A percentile compares a stretch with the other conserved stretches of the same genome.
phyloP scores from a whole-genome alignment of 1,284 basidiomycete species.

The Gomphus bonarii region DNA sequence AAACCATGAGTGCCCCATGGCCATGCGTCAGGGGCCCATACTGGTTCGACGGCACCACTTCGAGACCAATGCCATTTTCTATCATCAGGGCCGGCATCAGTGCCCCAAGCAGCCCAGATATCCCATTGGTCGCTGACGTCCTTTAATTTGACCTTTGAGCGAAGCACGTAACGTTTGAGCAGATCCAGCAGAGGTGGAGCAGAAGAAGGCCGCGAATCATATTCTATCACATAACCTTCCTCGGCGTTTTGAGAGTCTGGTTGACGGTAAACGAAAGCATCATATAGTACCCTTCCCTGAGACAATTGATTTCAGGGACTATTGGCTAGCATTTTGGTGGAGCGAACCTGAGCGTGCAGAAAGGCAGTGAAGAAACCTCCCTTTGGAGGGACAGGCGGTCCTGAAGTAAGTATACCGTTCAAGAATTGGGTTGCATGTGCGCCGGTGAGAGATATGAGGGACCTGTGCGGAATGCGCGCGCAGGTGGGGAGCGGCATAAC shows the following conservation, averaged over 20 bases:
- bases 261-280: conserved; percentile 75
- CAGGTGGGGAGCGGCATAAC: conserved; percentile 42
- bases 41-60: conserved; percentile 61
- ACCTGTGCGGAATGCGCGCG: conserved; percentile 52
- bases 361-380: conserved; percentile 71
- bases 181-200: conserved; percentile 50
- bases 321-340: not conserved
- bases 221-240: conserved; percentile 64
- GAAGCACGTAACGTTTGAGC: conserved; percentile 80
- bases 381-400: conserved; percentile 37
- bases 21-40: conserved; percentile 41
- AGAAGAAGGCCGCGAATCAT: conserved; percentile 42
- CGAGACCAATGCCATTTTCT: conserved; percentile 45
- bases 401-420: conserved; percentile 74
- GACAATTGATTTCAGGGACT: conserved; percentile 5
- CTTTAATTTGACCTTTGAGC: conserved; percentile 79
- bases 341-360: conserved; percentile 74
- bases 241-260: conserved; percentile 32
- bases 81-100: conserved; percentile 26
- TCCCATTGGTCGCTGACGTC: conserved; percentile 70
- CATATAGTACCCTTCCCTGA: conserved; percentile 85
- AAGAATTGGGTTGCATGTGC: conserved; percentile 80
- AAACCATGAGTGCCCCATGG: conserved; percentile 49
- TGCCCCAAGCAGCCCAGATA: conserved; percentile 76
- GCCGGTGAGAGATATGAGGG: conserved; percentile 70